Percentiles rank a stretch among this genome's conserved stretches.
Evolutionary conservation across 495 filamentous ascomycete genomes (phyloP).

Genomic region (Podospora pseudoanserina): DNA sequence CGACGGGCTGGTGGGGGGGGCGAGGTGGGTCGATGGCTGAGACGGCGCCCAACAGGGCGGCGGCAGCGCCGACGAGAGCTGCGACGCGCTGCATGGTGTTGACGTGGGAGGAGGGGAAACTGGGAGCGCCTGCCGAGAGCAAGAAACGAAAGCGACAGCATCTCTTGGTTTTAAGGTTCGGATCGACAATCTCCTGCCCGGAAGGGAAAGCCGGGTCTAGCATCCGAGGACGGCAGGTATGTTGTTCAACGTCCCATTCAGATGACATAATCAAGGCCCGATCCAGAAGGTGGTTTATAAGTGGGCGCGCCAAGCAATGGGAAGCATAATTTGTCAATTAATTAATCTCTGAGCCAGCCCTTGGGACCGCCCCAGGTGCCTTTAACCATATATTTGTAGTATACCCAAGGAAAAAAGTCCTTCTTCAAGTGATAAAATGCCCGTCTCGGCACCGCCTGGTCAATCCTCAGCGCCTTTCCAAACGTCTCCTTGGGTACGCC

Average conservation of each 20-base stretch:
- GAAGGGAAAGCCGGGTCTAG: slow-evolving; percentile 14
- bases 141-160: neutral
- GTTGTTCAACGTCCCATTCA: slow-evolving; percentile 8
- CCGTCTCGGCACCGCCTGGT: slow-evolving; percentile 53
- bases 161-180: slow-evolving; percentile 3
- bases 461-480: slow-evolving; percentile 50
- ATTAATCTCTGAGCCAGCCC: slow-evolving; percentile 37
- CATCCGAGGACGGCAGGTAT: slow-evolving; percentile 18
- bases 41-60: slow-evolving; percentile 11
- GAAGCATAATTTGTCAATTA: neutral
- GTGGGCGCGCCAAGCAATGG: slow-evolving; percentile 15
- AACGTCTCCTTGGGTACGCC: slow-evolving; percentile 69
- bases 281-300: slow-evolving; percentile 14
- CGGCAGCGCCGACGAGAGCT: slow-evolving; percentile 17
- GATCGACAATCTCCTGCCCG: slow-evolving; percentile 12
- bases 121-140: neutral
- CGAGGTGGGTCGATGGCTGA: slow-evolving; percentile 37
- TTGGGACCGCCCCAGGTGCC: slow-evolving; percentile 61
- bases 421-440: slow-evolving; percentile 66
- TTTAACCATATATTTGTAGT: slow-evolving; percentile 56
- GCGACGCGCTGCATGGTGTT: slow-evolving; percentile 20
- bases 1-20: slow-evolving; percentile 37
- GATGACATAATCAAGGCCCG: neutral
- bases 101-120: neutral
- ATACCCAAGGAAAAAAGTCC: slow-evolving; percentile 69